phyloP scores from a whole-genome alignment of 2,329 filamentous ascomycete species.

The Onygenales sp. region DNA sequence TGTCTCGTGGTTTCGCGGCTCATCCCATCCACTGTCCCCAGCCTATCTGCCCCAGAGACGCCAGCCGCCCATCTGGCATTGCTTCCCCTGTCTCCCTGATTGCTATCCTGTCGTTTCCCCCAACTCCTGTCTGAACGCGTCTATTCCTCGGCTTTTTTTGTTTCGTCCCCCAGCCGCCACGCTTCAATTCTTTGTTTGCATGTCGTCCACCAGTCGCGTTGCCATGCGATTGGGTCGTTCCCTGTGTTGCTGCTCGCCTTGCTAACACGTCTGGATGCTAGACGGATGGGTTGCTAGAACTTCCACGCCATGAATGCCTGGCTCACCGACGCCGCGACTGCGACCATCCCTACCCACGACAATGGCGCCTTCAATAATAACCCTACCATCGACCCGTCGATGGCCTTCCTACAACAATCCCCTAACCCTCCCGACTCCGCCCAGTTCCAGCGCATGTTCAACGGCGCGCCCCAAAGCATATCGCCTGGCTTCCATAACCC shows the following conservation, averaged over 20 bases:
- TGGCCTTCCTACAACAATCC: slow-evolving; percentile 39
- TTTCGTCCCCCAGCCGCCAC: not conserved
- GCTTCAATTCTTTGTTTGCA: not conserved
- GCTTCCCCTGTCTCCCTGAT: not conserved
- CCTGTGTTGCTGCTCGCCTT: not conserved
- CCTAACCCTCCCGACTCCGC: slow-evolving; percentile 40
- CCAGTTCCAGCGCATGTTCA: slow-evolving; percentile 60
- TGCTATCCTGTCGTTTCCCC: not conserved
- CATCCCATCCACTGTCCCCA: not conserved
- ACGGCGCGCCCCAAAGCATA: slow-evolving; percentile 72
- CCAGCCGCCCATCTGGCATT: not conserved
- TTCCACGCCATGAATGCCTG: slow-evolving; percentile 42
- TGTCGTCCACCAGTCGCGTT: not conserved
- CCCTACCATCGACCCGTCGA: slow-evolving; percentile 37
- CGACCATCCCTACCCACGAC: slow-evolving; percentile 35
- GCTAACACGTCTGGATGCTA: slow-evolving; percentile 1
- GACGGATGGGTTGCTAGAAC: slow-evolving; percentile 13
- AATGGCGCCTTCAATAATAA: slow-evolving; percentile 37
- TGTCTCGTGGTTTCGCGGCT: slow-evolving; percentile 1
- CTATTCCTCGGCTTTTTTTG: not conserved
- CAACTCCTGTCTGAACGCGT: not conserved
- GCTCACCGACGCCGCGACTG: slow-evolving; percentile 38
- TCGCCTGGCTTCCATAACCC: slow-evolving; percentile 71
- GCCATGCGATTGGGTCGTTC: not conserved
- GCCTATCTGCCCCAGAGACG: not conserved